Percentiles rank a stretch among this genome's conserved stretches.
These are phyloP conservation scores for Mixia osmundae DNA, from an alignment of 1,284 basidiomycete species.

Conservation along the genomic window DNA sequence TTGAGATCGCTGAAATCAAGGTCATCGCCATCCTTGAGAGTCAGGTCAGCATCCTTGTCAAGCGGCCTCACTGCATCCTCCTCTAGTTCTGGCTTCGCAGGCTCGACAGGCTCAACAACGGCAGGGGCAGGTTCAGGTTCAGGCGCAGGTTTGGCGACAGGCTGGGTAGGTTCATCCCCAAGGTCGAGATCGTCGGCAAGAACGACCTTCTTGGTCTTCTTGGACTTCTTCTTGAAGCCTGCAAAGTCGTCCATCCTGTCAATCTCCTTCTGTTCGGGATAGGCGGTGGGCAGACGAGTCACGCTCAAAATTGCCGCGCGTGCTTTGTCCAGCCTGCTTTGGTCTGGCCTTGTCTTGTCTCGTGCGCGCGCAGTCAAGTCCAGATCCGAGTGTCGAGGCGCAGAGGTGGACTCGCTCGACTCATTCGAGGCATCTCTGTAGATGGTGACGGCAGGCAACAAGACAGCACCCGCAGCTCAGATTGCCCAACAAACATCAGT, in stretches of 20 bases:
- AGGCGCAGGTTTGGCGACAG: slow-evolving; percentile 10
- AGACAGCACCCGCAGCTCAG: too few relatives aligned
- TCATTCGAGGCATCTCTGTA: too few relatives aligned
- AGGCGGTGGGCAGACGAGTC: too few relatives aligned
- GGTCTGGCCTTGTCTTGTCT: too few relatives aligned
- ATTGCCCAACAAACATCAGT: too few relatives aligned
- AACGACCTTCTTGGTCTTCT: slow-evolving; percentile 23
- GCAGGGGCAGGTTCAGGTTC: slow-evolving; percentile 27
- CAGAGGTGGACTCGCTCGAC: too few relatives aligned
- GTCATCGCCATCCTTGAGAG: slow-evolving; percentile 13
- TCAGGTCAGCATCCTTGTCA: slow-evolving; percentile 4
- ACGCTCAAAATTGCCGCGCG: too few relatives aligned
- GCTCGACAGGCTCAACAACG: slow-evolving; percentile 22
- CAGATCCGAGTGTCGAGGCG: too few relatives aligned
- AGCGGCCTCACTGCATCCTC: slow-evolving; percentile 6
- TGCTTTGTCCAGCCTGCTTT: too few relatives aligned
- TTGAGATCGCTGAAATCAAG: slow-evolving; percentile 58
- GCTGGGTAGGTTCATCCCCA: slow-evolving; percentile 14
- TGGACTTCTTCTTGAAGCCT: slow-evolving; percentile 30
- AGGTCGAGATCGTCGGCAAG: slow-evolving; percentile 27
- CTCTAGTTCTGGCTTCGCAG: background rate
- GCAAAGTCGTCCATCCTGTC: slow-evolving; percentile 24
- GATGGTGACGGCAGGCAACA: too few relatives aligned
- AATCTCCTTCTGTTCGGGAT: slow-evolving; percentile 14
- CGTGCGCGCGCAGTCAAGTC: too few relatives aligned